Evolutionary conservation across 495 filamentous ascomycete genomes (phyloP).

Genomic region (Aspergillus haitiensis): DNA sequence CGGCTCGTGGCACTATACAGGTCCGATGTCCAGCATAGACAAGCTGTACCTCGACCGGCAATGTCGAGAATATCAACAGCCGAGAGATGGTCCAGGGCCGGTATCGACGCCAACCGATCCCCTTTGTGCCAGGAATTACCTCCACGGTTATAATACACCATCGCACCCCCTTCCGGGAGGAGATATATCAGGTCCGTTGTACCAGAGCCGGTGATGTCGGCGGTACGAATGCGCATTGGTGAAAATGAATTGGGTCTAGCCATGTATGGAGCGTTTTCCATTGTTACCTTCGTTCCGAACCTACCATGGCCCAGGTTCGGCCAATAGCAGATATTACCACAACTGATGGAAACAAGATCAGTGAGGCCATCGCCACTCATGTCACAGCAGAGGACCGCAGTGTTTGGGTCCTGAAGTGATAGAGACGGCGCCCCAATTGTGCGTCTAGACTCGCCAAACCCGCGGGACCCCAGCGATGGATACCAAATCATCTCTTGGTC

Average conservation of each 20-base stretch:
- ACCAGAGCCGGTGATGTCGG: not conserved
- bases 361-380: slow-evolving; percentile 10
- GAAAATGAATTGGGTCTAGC: not conserved
- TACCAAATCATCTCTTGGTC: not conserved
- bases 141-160: not conserved
- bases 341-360: not conserved
- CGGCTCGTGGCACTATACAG: not conserved
- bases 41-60: not conserved
- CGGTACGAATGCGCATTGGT: not conserved
- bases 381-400: not conserved
- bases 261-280: not conserved
- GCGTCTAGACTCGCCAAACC: not conserved
- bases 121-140: not conserved
- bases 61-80: not conserved
- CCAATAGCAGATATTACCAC: not conserved
- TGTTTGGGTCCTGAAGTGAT: not conserved
- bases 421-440: not conserved
- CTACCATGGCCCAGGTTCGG: slow-evolving; percentile 4
- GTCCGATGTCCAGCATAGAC: slow-evolving; percentile 1
- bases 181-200: not conserved
- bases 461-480: not conserved
- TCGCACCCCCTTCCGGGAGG: not conserved
- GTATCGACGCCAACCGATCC: not conserved
- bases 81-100: not conserved
- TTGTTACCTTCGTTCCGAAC: not conserved